phyloP scores from a whole-genome alignment of 441 rosid genomes.

The Hura crepitans region DNA sequence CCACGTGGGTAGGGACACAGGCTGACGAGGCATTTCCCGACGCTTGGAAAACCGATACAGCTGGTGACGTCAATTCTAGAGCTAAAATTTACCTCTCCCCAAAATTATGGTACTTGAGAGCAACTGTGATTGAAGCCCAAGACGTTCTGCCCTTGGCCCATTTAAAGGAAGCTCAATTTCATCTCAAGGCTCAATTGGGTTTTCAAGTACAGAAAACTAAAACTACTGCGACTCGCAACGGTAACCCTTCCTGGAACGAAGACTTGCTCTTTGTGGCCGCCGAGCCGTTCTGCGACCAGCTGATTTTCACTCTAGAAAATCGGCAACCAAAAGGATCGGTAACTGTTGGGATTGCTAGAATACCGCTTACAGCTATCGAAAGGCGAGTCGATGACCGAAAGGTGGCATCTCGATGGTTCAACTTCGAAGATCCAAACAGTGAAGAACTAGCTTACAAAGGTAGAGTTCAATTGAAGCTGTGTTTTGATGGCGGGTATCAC shows the following conservation, averaged over 20 bases:
- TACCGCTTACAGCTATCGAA: slow-evolving; percentile 51
- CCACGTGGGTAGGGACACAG: slow-evolving; percentile 91
- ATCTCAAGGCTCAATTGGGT: slow-evolving; percentile 61
- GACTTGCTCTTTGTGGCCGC: slow-evolving; percentile 74
- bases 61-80: slow-evolving; percentile 60
- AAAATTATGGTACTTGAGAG: slow-evolving; percentile 79
- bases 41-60: slow-evolving; percentile 83
- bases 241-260: slow-evolving; percentile 74
- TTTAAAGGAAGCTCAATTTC: slow-evolving; percentile 40
- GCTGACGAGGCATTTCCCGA: slow-evolving; percentile 86
- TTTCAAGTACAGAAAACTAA: slow-evolving; percentile 66
- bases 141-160: slow-evolving; percentile 48
- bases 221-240: slow-evolving; percentile 47
- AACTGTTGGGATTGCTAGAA: slow-evolving; percentile 40
- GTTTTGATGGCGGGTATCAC: slow-evolving; percentile 91
- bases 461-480: slow-evolving; percentile 58
- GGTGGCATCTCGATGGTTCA: slow-evolving; percentile 60
- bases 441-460: slow-evolving; percentile 36
- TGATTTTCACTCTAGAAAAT: slow-evolving; percentile 59
- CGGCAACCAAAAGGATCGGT: slow-evolving; percentile 44
- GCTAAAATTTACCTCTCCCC: slow-evolving; percentile 87
- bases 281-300: slow-evolving; percentile 65
- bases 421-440: slow-evolving; percentile 43
- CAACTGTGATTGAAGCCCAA: slow-evolving; percentile 77
- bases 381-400: slow-evolving; percentile 70